Base-by-base conservation (phyloP, 2,329 filamentous ascomycete species). In the Metarhizium brunneum region DNA sequence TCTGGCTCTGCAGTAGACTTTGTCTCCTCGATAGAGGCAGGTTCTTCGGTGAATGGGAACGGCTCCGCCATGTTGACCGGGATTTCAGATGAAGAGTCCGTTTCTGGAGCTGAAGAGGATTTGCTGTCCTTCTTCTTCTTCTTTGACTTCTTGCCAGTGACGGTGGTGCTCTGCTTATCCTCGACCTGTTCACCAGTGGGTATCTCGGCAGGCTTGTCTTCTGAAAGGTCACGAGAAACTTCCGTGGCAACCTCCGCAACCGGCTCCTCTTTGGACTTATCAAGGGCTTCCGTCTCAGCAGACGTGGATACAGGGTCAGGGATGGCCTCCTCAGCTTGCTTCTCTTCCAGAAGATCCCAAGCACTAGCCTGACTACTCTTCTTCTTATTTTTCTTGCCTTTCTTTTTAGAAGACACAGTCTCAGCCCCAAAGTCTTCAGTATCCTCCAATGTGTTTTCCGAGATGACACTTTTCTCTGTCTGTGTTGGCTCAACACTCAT, bases 331-430 rank as follows among this genome's bases (percentile, higher is more conserved):
- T 56, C 54, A 4, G 32, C 2, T 25, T 47, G 18, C 7, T 49
- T 53, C 11, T 59, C 58, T 60, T 64, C 52, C 59, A 57, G 47
- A 25, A 49, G 11, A 35, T 56, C 54, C 50, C 30, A 38, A 36
- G 45, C 43, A 30, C 42, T 47, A n/a, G 35, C 29, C 29, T 54
- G 55, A 43, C 18, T 25, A 16, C 64, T 70, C 49, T 65, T 61
- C 58, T 71, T 68, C 59, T 69, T 69, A 53, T 66, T 69, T 54
- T 68, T 70, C 59, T 69, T 69, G 40, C 47, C 58, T 57, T 70
- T 68, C 59, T 70, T 70, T 35, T 61, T 45, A 16, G 59, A 40
- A 56, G 60, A 59, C 13, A 32, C 36, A 25, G 55, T 47, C 38
- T 63, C 62, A 13, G 49, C 42, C 6, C 32, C 10, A 49, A 57